phyloP scores from a whole-genome alignment of 768 basidiomycete genomes.

The Serendipita sp. region DNA sequence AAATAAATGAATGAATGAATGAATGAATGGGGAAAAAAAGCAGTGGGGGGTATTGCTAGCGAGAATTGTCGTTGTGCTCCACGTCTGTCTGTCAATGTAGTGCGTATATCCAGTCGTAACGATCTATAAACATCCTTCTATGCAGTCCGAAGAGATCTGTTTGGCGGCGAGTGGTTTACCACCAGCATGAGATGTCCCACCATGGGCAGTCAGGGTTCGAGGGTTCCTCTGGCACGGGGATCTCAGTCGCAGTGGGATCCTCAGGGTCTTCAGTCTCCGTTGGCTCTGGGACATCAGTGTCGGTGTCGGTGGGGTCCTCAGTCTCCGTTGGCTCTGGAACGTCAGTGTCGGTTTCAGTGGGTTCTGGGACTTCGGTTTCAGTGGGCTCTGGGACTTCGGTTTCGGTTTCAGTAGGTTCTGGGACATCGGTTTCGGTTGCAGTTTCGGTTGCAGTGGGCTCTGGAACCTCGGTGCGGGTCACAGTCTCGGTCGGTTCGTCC shows the following conservation, averaged over 20 bases:
- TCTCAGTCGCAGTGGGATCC: neutral
- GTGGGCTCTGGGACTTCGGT: neutral
- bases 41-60: too few relatives aligned
- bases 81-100: too few relatives aligned
- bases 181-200: neutral
- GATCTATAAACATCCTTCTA: too few relatives aligned
- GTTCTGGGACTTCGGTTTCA: neutral
- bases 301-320: neutral
- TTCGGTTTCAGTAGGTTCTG: neutral
- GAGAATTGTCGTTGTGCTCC: too few relatives aligned
- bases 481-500: neutral
- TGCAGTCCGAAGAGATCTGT: too few relatives aligned
- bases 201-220: neutral
- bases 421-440: neutral
- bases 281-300: neutral
- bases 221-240: neutral
- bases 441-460: slow-evolving; percentile 2
- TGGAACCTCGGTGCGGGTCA: neutral
- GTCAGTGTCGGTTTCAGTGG: neutral
- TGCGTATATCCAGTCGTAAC: too few relatives aligned
- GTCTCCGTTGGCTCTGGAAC: neutral
- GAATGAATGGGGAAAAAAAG: too few relatives aligned
- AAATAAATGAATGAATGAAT: too few relatives aligned
- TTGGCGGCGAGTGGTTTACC: neutral
- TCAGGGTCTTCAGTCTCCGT: neutral